Base-by-base conservation (phyloP, 371 early-diverging fungal genomes). In the Rhizomucor miehei region DNA sequence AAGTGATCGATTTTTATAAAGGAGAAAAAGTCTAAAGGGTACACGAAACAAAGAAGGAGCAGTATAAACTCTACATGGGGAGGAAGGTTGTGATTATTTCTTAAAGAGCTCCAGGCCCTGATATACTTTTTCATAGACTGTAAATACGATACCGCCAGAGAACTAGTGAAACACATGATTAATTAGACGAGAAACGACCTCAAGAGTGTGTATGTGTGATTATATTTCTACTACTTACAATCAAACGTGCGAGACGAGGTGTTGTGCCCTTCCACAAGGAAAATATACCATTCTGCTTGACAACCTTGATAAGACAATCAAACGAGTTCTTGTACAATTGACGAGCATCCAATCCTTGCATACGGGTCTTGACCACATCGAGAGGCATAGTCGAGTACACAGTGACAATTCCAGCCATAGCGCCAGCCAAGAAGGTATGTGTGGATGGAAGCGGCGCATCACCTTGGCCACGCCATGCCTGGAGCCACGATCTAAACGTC, bases 191-290 rank as follows among this genome's bases (percentile, higher is more conserved):
- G 13, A 12, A 2, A 24, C 36, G 25, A 16, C 47, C 13, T 12
- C 1, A 17, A 45, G 1, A 35, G 17, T 6, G 10, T 2, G 47
- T 13, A 17, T 19, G 13, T 11, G 6, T 21, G 41, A 6, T 17
- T 17, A n/a, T 49, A 11, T 11, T n/a, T 10, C 34, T 47, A 11
- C 5, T 13, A 66, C 87, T 84, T 81, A 91, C 89, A 62, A 93
- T 87, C 35, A 96, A 71, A 54, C 96, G 77, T 1, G 91, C 81
- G 36, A 95, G 73, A 41, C 96, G 78, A 25, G 95, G 95, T 1
- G 94, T 93, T 0, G 95, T 91, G 6, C 95, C 97, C 68, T 88
- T 92, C 96, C 95, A 97, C 43, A 97, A 74, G 0, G 93, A 90
- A 1, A 79, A 52, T 11, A 91, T 61, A 17, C 94, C 94, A 52